Evolutionary conservation across 805 yeast species (phyloP).

Genomic region (Saturnispora mendoncae): DNA sequence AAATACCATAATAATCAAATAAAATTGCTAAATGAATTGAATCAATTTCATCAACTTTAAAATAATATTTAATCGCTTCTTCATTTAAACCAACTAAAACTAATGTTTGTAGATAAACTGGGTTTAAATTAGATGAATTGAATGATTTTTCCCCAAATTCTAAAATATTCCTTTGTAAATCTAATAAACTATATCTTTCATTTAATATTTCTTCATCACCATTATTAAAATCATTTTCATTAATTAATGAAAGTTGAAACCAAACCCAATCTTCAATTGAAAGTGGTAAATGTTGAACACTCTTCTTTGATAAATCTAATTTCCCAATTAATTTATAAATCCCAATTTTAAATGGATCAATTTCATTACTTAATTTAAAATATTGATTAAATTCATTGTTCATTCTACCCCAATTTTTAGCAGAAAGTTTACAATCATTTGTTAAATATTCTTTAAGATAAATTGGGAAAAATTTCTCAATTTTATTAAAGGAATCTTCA

Average conservation of each 20-base stretch:
- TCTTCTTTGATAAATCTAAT: conserved; percentile 62
- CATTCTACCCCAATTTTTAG: conserved; percentile 59
- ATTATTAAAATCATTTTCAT: conserved; percentile 35
- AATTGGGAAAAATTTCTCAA: conserved; percentile 76
- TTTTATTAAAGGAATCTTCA: conserved; percentile 66
- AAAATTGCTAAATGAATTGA: conserved; percentile 86
- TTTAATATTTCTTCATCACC: conserved; percentile 42
- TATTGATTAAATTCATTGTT: conserved; percentile 78
- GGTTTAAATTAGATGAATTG: conserved; percentile 53
- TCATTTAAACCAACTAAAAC: conserved; percentile 75
- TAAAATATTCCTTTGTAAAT: conserved; percentile 62
- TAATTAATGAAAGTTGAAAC: conserved; percentile 75
- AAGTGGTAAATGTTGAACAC: conserved; percentile 56
- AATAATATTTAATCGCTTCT: conserved; percentile 59
- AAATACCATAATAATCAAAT: conserved; percentile 61
- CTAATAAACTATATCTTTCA: conserved; percentile 64
- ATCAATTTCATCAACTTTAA: conserved; percentile 63
- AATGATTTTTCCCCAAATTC: conserved; percentile 70
- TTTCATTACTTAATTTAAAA: conserved; percentile 53
- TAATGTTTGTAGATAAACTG: conserved; percentile 65
- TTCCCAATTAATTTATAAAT: conserved; percentile 90
- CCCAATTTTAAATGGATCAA: conserved; percentile 86
- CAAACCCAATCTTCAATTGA: conserved; percentile 96
- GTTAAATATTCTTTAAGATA: conserved; percentile 66
- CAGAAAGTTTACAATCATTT: conserved; percentile 49